Evolutionary conservation across 306 rosid genomes (phyloP), one percentile per base, ranked within the genome.

Genomic region (Lathyrus tuberosus): DNA sequence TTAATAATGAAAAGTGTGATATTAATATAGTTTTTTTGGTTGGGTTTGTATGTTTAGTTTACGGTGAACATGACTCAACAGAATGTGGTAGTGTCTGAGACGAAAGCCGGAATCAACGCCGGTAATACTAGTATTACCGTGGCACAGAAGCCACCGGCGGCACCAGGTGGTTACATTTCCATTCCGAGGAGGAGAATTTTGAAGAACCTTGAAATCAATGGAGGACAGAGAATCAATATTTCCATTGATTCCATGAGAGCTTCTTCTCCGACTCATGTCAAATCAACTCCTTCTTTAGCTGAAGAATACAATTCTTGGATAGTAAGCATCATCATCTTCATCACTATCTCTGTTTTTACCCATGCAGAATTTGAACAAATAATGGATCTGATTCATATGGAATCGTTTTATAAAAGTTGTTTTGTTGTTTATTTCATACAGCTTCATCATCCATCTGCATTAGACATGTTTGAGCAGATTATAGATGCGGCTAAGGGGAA

Each of bases 181-280:
- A 84, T 87, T 65, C 79, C 92, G 0, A 75, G 82, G 66, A 90
- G 84, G 65, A 81, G 78, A 54, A 63, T 87, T 43, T 46, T 86
- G 37, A 85, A 78, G 82, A 88, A 86, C 79, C 85, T 88, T 4
- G 96, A 90, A 43, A 86, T 82, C 79, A 86, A 90, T 72, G 97
- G 86, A 1, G 88, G 79, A n/a, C 85, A 76, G 12, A 82, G 87
- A 84, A 84, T 86, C 67, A 89, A 79, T 81, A 63, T 94, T 0
- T 88, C 93, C 90, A 75, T 93, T 51, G 98, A 93, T 78, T 86
- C 98, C 43, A 88, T 93, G 96, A 87, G 89, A 73, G 89, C 97
- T 22, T 93, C 98, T 26, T 93, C 98, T 42, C 98, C 98, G 0
- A 84, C 94, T 35, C 90, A 84, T 59, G 16, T 48, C 62, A 86